phyloP scores from a whole-genome alignment of 73 alveolate genomes.

The Symbiodinium pilosum region DNA sequence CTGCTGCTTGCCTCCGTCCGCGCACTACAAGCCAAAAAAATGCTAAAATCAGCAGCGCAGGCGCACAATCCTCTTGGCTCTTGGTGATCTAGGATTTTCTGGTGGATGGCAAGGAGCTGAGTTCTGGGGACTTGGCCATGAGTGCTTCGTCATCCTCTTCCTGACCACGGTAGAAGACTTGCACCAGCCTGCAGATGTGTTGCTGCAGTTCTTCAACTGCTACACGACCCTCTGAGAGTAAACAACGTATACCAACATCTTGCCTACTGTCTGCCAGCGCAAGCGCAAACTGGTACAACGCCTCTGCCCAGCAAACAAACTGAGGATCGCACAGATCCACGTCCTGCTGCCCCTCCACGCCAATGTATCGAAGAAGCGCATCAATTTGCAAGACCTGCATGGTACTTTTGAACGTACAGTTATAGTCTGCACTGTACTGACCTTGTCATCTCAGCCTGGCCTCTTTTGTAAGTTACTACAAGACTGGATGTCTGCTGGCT shows the following conservation, averaged over 20 bases:
- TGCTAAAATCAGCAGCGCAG: neutral
- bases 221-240: no score
- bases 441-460: no score
- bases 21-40: neutral
- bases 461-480: no score
- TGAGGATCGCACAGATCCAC: slow-evolving; percentile 15
- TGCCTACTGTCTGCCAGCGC: no score
- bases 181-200: slow-evolving; percentile 68
- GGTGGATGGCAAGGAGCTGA: neutral
- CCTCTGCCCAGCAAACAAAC: no score
- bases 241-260: no score
- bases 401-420: no score
- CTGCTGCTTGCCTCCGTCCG: slow-evolving; percentile 59
- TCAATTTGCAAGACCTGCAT: slow-evolving; percentile 87
- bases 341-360: slow-evolving; percentile 91
- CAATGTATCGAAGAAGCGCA: slow-evolving; percentile 80
- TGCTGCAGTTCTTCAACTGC: no score
- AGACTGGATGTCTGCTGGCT: no score
- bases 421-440: no score
- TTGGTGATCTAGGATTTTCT: slow-evolving; percentile 6
- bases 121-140: slow-evolving; percentile 17
- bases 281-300: no score
- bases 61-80: neutral
- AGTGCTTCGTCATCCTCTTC: slow-evolving; percentile 95
- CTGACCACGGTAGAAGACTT: slow-evolving; percentile 96